Conservation (phyloP, 176 grass and related monocot species). For the Raddia guianensis region DNA sequence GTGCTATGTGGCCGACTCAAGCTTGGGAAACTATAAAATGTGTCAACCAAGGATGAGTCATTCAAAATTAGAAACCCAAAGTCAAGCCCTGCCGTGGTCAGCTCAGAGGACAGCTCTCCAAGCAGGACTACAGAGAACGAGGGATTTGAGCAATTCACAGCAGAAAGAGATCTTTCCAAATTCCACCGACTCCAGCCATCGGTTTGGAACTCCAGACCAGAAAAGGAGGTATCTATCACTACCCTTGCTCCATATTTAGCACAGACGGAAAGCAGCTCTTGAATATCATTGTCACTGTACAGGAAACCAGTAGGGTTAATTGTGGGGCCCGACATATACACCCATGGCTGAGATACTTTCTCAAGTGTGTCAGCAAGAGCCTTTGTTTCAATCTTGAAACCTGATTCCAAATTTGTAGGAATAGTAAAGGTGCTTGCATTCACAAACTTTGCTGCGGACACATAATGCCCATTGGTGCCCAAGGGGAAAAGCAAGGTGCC, state of each 20-base stretch:
- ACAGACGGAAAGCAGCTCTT: slow-evolving; percentile 69
- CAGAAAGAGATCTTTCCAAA: slow-evolving; percentile 58
- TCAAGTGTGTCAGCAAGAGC: slow-evolving; percentile 58
- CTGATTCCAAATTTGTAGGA: slow-evolving; percentile 50
- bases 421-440: slow-evolving; percentile 60
- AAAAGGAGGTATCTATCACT: slow-evolving; percentile 87
- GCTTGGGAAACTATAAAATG: slow-evolving; percentile 73
- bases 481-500: slow-evolving; percentile 88
- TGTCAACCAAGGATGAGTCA: slow-evolving; percentile 60
- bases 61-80: slow-evolving; percentile 84
- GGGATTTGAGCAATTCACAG: slow-evolving; percentile 41
- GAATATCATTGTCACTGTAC: slow-evolving; percentile 74
- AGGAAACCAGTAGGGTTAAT: slow-evolving; percentile 85
- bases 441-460: slow-evolving; percentile 89
- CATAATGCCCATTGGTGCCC: slow-evolving; percentile 73
- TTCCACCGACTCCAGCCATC: slow-evolving; percentile 62
- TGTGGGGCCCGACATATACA: slow-evolving; percentile 90
- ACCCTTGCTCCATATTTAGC: slow-evolving; percentile 82
- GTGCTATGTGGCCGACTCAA: slow-evolving; percentile 77
- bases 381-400: slow-evolving; percentile 71
- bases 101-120: slow-evolving; percentile 79
- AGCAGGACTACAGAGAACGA: slow-evolving; percentile 66
- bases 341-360: slow-evolving; percentile 71
- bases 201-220: slow-evolving; percentile 81
- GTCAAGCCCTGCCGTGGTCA: slow-evolving; percentile 70